Conservation (phyloP, 2,329 filamentous ascomycete species). For the Colletotrichum phormii region DNA sequence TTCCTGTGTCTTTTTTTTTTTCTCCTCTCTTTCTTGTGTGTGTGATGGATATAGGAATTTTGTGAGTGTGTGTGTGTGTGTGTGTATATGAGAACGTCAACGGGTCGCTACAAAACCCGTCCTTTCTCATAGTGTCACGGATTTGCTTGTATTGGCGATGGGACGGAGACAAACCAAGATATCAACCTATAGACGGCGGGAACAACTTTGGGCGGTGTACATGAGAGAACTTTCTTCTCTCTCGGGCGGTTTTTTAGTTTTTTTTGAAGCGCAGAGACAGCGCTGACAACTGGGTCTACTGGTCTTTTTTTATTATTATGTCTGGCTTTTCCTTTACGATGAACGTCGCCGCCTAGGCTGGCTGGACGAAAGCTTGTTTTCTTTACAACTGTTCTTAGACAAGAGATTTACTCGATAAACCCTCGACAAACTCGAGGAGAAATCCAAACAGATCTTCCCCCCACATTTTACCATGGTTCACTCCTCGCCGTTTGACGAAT, state of each 20-base stretch:
- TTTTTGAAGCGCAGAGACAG: neutral
- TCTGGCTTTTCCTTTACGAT: neutral
- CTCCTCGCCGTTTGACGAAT: neutral
- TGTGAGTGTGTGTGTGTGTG: neutral
- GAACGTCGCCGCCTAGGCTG: conserved; percentile 24
- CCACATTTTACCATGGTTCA: neutral
- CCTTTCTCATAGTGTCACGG: conserved; percentile 13
- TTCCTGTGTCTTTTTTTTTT: conserved; percentile 2
- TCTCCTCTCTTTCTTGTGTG: neutral
- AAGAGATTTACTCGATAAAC: conserved; percentile 12
- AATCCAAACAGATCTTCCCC: neutral
- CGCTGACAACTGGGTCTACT: conserved; percentile 8
- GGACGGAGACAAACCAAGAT: conserved; percentile 10
- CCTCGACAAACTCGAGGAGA: conserved; percentile 10
- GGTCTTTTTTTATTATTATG: conserved; percentile 14
- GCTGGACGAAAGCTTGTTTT: conserved; percentile 24
- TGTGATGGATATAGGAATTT: neutral
- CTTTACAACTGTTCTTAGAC: conserved; percentile 11
- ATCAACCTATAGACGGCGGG: conserved; percentile 33
- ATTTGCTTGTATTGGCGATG: conserved; percentile 13
- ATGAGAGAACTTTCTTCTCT: conserved; percentile 2
- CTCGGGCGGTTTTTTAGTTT: neutral
- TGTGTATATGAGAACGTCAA: conserved; percentile 12
- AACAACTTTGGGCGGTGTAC: conserved; percentile 14
- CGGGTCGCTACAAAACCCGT: conserved; percentile 5